phyloP scores from a whole-genome alignment of 495 filamentous ascomycete genomes.

The Aspergillus hancockii region DNA sequence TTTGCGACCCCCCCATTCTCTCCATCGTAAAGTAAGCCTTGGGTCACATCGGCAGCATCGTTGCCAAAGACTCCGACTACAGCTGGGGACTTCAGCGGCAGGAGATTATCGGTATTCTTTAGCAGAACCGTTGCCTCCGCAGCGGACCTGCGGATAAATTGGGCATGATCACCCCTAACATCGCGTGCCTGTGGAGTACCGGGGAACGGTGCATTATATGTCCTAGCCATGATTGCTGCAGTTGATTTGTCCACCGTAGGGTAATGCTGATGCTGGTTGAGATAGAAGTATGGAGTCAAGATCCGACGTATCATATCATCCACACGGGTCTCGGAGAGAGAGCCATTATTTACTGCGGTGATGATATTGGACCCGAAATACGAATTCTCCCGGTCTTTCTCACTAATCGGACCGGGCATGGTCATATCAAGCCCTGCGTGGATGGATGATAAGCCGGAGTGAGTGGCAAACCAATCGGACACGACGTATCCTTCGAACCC shows the following conservation, averaged over 20 bases:
- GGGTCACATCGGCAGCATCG: slow-evolving; percentile 55
- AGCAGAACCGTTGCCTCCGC: slow-evolving; percentile 59
- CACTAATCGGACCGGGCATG: slow-evolving; percentile 46
- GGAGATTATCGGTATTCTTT: slow-evolving; percentile 55
- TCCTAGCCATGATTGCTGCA: too few relatives aligned
- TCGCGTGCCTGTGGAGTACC: too few relatives aligned
- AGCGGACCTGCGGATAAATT: slow-evolving; percentile 54
- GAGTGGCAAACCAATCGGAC: slow-evolving; percentile 63
- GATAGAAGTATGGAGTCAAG: slow-evolving; percentile 52
- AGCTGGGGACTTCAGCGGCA: slow-evolving; percentile 49
- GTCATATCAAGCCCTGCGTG: slow-evolving; percentile 61
- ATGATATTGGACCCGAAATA: slow-evolving; percentile 22
- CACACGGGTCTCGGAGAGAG: slow-evolving; percentile 39
- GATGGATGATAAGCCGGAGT: slow-evolving; percentile 52
- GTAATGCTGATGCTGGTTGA: slow-evolving; percentile 47
- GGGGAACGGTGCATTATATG: too few relatives aligned
- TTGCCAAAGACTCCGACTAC: slow-evolving; percentile 59
- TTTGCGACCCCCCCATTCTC: slow-evolving; percentile 34
- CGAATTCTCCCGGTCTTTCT: slow-evolving; percentile 23
- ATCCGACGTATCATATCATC: slow-evolving; percentile 56
- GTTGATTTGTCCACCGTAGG: slow-evolving; percentile 44
- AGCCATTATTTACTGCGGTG: slow-evolving; percentile 46
- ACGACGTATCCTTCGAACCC: slow-evolving; percentile 67
- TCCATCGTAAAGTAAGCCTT: slow-evolving; percentile 24
- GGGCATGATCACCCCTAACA: slow-evolving; percentile 53